Evolutionary conservation across 176 grass and related monocot species (phyloP).

Genomic region (Rhynchospora breviuscula): DNA sequence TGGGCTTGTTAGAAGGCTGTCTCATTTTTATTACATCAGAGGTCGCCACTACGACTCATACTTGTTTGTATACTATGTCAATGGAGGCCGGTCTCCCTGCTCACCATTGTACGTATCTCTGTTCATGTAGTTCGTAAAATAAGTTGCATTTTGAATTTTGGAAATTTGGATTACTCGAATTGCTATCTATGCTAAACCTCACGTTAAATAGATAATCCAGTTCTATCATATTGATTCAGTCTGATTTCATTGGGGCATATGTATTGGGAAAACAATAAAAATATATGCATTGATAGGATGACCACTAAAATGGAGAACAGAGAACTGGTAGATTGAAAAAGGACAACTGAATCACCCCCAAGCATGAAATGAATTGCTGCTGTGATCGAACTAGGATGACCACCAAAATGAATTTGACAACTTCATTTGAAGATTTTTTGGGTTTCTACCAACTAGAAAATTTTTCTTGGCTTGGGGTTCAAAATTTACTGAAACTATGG

Average conservation of each 20-base stretch:
- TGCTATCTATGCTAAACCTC: not conserved
- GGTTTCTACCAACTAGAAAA: not conserved
- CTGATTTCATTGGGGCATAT: not conserved
- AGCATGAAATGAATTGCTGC: not conserved
- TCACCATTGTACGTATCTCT: slow-evolving; percentile 76
- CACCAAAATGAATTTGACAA: not conserved
- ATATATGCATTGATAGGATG: not conserved
- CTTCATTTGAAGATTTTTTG: not conserved
- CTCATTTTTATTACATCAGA: slow-evolving; percentile 91
- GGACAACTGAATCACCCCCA: not conserved
- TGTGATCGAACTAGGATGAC: not conserved
- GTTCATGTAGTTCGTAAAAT: slow-evolving; percentile 1
- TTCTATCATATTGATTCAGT: not conserved
- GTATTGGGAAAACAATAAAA: not conserved
- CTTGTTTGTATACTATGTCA: slow-evolving; percentile 90
- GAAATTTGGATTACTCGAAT: slow-evolving; percentile 1
- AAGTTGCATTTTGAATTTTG: not conserved
- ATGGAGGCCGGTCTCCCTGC: slow-evolving; percentile 68
- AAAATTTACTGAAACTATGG: not conserved
- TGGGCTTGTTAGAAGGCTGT: slow-evolving; percentile 74
- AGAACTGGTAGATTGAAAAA: not conserved
- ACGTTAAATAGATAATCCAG: not conserved
- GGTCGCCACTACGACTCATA: slow-evolving; percentile 88
- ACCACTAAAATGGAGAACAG: no score
- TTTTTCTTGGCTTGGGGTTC: not conserved